Evolutionary conservation across 2,329 filamentous ascomycete species (phyloP), one percentile per base, ranked within the genome.

Genomic region (Tolypocladium paradoxum): DNA sequence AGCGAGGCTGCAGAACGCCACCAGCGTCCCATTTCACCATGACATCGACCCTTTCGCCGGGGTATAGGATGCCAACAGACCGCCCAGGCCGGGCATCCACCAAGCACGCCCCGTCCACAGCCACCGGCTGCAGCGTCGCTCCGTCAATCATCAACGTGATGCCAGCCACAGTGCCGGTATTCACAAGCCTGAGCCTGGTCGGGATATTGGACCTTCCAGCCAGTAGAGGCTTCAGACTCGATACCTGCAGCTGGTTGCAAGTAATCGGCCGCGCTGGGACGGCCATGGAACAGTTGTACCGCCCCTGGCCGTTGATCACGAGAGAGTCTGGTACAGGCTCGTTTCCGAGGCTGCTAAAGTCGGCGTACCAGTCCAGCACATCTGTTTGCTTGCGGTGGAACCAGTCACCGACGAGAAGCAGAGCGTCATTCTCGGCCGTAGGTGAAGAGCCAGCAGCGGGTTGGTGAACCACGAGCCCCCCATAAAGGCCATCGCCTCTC

Each of bases 381-480:
- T 70, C 67, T 0, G 68, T 68, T 20, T 64, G 62, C 6, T 56
- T 55, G 56, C 77, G 75, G 59, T 76, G 64, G 50, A 64, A 65
- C 64, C 64, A 66, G 46, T 66, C 64, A 2, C 62, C 61, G 2
- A 76, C 73, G 74, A 83, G 59, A 78, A 81, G n/a, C 68, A 77
- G 45, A 78, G 62, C 38, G 76, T 72, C 35, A 52, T 85, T 70
- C 68, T 27, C 73, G 72, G 0, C 69, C 69, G n/a, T 38, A n/a
- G 24, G 20, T 2, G 34, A 18, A 2, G 20, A 34, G 31, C n/a
- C 27, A 6, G 9, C 29, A 20, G 6, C 49, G 27, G 79, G 79
- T 0, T 78, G 77, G 55, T 83, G 73, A 55, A 85, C 78, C 7
- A 84, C 67, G 16, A 87, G 74, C 0, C 74, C 75, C 0, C 83